phyloP scores from a whole-genome alignment of 352 stramenopile species.

The Hyaloperonospora arabidopsidis region DNA sequence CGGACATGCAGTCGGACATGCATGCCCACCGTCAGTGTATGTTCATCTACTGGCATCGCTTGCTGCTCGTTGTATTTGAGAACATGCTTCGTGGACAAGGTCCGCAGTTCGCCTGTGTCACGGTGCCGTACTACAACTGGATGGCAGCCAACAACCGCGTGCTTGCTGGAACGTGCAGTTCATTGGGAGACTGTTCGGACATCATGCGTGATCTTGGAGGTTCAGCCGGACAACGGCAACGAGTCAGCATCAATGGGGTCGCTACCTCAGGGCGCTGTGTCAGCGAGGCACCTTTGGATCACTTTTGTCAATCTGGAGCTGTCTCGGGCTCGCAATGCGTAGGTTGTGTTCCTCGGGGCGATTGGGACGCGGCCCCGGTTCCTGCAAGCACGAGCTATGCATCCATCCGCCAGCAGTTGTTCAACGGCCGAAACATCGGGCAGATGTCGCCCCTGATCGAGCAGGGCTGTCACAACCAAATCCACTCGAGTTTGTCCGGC shows the following conservation, averaged over 20 bases:
- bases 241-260: constrained; percentile 42
- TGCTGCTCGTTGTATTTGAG: constrained; percentile 60
- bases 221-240: constrained; percentile 12
- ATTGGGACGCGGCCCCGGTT: constrained; percentile 29
- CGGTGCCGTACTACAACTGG: constrained; percentile 77
- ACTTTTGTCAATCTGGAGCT: constrained; percentile 42
- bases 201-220: constrained; percentile 40
- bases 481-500: constrained; percentile 42
- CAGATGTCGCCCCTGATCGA: constrained; percentile 44
- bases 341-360: constrained; percentile 42
- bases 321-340: constrained; percentile 22
- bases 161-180: constrained; percentile 32
- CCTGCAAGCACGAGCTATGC: constrained; percentile 34
- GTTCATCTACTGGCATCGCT: constrained; percentile 79
- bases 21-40: constrained; percentile 57
- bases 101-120: constrained; percentile 50
- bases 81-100: constrained; percentile 74
- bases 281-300: constrained; percentile 28
- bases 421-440: constrained; percentile 41
- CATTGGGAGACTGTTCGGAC: constrained; percentile 37
- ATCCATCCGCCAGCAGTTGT: constrained; percentile 43
- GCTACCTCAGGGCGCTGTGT: constrained; percentile 36
- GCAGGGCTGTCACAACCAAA: constrained; percentile 45
- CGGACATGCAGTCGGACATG: constrained; percentile 43
- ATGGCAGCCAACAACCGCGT: constrained; percentile 40